These are phyloP conservation scores for Pholiota microspora DNA, from an alignment of 768 basidiomycete species.

Conservation along the genomic window DNA sequence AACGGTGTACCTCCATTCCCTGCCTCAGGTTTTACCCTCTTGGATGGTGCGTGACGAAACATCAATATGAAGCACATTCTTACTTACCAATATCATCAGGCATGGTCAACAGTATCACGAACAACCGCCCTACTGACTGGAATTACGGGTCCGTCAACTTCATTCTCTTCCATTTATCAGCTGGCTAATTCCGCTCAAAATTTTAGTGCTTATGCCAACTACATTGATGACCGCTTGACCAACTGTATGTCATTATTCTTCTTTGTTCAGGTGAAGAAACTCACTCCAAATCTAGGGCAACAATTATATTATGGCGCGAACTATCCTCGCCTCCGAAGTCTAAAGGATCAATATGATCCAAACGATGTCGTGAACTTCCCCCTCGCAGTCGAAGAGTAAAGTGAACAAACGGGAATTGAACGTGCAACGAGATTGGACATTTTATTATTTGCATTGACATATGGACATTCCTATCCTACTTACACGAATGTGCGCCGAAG, in stretches of 20 bases:
- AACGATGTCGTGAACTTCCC: slow-evolving; percentile 27
- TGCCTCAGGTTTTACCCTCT: slow-evolving; percentile 37
- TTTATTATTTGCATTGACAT: too few species aligned
- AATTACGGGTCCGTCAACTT: slow-evolving; percentile 28
- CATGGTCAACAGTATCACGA: slow-evolving; percentile 30
- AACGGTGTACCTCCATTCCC: slow-evolving; percentile 41
- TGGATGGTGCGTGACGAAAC: slow-evolving; percentile 32
- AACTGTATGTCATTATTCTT: slow-evolving; percentile 27
- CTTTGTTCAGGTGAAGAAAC: neutral
- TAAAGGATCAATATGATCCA: slow-evolving; percentile 32
- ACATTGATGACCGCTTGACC: slow-evolving; percentile 36
- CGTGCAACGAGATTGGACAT: neutral
- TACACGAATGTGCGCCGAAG: too few species aligned
- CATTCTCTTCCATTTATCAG: neutral
- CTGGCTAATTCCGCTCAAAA: neutral
- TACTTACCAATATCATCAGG: slow-evolving; percentile 23
- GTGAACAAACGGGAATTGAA: neutral
- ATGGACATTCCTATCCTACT: too few species aligned
- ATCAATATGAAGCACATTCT: too few species aligned
- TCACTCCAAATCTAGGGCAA: slow-evolving; percentile 25
- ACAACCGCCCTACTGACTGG: slow-evolving; percentile 32
- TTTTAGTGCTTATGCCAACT: slow-evolving; percentile 39
- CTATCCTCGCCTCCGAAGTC: slow-evolving; percentile 21
- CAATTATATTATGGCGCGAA: slow-evolving; percentile 33
- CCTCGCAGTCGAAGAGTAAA: slow-evolving; percentile 18